These are phyloP conservation scores for Trametes coccinea DNA, from an alignment of 768 basidiomycete genomes.

Conservation along the genomic window DNA sequence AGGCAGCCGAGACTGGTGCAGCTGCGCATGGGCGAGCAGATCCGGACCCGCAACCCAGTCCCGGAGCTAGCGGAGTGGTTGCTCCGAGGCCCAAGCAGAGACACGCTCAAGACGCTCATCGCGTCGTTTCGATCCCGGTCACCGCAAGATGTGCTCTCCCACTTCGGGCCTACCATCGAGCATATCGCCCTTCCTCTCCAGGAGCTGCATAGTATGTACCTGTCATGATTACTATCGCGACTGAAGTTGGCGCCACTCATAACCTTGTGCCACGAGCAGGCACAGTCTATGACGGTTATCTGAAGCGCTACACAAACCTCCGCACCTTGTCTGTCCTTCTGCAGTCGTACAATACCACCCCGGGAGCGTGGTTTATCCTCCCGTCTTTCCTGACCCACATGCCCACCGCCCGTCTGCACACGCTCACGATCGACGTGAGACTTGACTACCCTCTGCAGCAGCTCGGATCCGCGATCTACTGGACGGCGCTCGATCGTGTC, in stretches of 20 bases:
- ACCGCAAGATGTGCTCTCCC: not conserved
- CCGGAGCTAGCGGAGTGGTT: not conserved
- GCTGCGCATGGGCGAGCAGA: not conserved
- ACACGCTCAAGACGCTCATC: not conserved
- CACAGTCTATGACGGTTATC: not conserved
- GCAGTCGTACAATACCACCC: not conserved
- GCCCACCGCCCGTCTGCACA: not conserved
- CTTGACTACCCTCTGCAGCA: not conserved
- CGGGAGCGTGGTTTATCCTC: slow-evolving; percentile 9
- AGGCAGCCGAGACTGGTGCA: too few relatives aligned
- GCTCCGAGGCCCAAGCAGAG: not conserved
- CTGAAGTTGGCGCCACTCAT: not conserved
- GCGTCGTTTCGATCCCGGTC: not conserved
- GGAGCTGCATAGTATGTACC: not conserved
- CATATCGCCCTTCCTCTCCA: not conserved
- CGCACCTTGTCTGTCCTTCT: slow-evolving; percentile 6
- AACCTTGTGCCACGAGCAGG: not conserved
- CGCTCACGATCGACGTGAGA: slow-evolving; percentile 6
- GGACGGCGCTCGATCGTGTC: slow-evolving; percentile 6
- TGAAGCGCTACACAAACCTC: slow-evolving; percentile 2
- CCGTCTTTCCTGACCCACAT: not conserved
- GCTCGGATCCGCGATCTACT: not conserved
- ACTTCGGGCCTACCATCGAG: slow-evolving; percentile 3
- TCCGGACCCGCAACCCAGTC: too few relatives aligned
- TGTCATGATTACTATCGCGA: not conserved